Conservation (phyloP, 768 basidiomycete genomes). For the Tricholoma hemisulphureum region DNA sequence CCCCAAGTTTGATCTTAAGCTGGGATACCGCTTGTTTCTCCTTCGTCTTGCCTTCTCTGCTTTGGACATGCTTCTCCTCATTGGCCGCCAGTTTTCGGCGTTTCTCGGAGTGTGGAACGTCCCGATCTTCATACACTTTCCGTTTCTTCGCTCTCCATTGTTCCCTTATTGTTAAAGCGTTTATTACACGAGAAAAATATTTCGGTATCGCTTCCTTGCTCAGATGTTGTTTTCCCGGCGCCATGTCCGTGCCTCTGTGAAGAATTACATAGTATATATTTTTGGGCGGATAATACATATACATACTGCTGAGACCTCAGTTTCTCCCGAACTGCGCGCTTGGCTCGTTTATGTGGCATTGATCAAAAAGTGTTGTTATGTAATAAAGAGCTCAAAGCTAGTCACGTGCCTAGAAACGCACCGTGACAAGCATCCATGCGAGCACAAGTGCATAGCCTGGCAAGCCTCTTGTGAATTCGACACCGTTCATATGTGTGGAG, state of each 20-base stretch:
- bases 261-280: too few species aligned
- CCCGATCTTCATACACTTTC: slow-evolving; percentile 30
- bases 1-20: slow-evolving; percentile 59
- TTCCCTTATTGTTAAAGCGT: slow-evolving; percentile 57
- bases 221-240: slow-evolving; percentile 43
- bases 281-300: too few species aligned
- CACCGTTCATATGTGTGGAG: too few species aligned
- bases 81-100: slow-evolving; percentile 29
- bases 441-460: too few species aligned
- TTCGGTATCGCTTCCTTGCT: slow-evolving; percentile 67
- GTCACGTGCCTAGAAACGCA: too few species aligned
- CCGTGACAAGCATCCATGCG: too few species aligned
- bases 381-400: too few species aligned
- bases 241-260: slow-evolving; percentile 49
- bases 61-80: neutral
- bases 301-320: too few species aligned
- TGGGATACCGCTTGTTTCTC: slow-evolving; percentile 19
- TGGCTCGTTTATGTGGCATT: too few species aligned
- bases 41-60: slow-evolving; percentile 19
- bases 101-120: slow-evolving; percentile 25
- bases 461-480: too few species aligned
- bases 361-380: too few species aligned
- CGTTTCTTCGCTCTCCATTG: slow-evolving; percentile 53
- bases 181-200: slow-evolving; percentile 60
- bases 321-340: too few species aligned